phyloP scores from a whole-genome alignment of 768 basidiomycete species.

The Amanita exitialis region DNA sequence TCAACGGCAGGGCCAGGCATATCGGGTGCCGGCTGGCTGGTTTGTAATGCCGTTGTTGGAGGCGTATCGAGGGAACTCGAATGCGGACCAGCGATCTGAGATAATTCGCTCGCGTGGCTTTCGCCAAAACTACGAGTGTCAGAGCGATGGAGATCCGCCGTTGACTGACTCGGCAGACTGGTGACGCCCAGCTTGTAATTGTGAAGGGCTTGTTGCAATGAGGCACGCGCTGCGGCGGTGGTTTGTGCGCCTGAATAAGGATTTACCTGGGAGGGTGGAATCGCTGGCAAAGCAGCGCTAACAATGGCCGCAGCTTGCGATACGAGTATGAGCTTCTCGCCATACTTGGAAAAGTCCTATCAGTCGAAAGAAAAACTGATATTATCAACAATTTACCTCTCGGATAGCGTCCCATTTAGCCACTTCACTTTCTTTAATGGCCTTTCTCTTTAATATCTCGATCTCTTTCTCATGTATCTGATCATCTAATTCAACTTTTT shows the following conservation, averaged over 20 bases:
- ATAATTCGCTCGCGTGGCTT: constrained; percentile 70
- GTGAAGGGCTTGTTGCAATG: constrained; percentile 72
- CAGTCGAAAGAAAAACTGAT: not conserved
- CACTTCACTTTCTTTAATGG: constrained; percentile 62
- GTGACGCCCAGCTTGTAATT: constrained; percentile 64
- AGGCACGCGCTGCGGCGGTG: constrained; percentile 63
- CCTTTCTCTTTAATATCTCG: constrained; percentile 66
- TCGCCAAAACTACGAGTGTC: constrained; percentile 81
- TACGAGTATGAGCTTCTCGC: constrained; percentile 68
- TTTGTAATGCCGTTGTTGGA: constrained; percentile 20
- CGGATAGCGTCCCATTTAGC: constrained; percentile 74
- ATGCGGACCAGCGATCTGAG: constrained; percentile 31
- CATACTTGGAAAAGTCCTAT: constrained; percentile 39
- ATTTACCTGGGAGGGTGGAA: constrained; percentile 47
- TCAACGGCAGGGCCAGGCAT: constrained; percentile 16
- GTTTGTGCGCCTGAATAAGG: constrained; percentile 55
- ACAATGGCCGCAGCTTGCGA: constrained; percentile 63
- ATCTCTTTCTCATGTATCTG: constrained; percentile 59
- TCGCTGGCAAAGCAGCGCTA: constrained; percentile 47
- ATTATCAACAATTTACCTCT: constrained; percentile 39
- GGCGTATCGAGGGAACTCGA: constrained; percentile 33
- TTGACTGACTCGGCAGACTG: constrained; percentile 35
- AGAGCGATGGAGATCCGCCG: constrained; percentile 52
- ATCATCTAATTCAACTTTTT: constrained; percentile 55
- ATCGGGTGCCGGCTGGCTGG: constrained; percentile 10